phyloP scores from a whole-genome alignment of 805 yeast species.

The Pichia manshurica region DNA sequence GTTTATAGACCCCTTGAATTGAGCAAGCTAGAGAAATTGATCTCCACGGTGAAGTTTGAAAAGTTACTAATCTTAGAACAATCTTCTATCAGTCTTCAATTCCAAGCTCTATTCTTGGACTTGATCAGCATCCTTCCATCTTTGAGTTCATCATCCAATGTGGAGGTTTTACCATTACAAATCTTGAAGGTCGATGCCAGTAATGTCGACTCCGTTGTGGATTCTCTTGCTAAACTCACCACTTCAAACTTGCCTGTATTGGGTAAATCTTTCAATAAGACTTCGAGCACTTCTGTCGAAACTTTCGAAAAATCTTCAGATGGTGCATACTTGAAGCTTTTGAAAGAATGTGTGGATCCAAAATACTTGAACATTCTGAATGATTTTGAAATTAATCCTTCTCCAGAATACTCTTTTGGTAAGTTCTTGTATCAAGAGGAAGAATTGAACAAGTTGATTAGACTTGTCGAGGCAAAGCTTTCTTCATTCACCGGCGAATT shows the following conservation, averaged over 20 bases:
- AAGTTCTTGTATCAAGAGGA: slow-evolving; percentile 54
- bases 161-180: slow-evolving; percentile 55
- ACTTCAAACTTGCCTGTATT: slow-evolving; percentile 48
- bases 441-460: slow-evolving; percentile 40
- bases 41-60: slow-evolving; percentile 41
- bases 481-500: slow-evolving; percentile 43
- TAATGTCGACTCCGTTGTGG: slow-evolving; percentile 39
- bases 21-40: slow-evolving; percentile 40
- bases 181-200: slow-evolving; percentile 37
- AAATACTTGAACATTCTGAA: slow-evolving; percentile 45
- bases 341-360: slow-evolving; percentile 47
- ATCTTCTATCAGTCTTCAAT: slow-evolving; percentile 36
- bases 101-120: slow-evolving; percentile 55
- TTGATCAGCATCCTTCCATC: slow-evolving; percentile 53
- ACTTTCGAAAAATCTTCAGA: slow-evolving; percentile 58
- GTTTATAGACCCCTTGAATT: slow-evolving; percentile 71
- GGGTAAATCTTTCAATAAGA: slow-evolving; percentile 40
- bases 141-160: slow-evolving; percentile 39
- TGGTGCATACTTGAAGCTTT: slow-evolving; percentile 68
- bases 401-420: slow-evolving; percentile 90
- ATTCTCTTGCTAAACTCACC: slow-evolving; percentile 48
- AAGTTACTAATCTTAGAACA: slow-evolving; percentile 64
- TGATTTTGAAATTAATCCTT: slow-evolving; percentile 51
- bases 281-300: slow-evolving; percentile 15
- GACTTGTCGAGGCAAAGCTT: slow-evolving; percentile 40